Conservation (phyloP, 2,329 filamentous ascomycete genomes). For the Colletotrichum sp. region DNA sequence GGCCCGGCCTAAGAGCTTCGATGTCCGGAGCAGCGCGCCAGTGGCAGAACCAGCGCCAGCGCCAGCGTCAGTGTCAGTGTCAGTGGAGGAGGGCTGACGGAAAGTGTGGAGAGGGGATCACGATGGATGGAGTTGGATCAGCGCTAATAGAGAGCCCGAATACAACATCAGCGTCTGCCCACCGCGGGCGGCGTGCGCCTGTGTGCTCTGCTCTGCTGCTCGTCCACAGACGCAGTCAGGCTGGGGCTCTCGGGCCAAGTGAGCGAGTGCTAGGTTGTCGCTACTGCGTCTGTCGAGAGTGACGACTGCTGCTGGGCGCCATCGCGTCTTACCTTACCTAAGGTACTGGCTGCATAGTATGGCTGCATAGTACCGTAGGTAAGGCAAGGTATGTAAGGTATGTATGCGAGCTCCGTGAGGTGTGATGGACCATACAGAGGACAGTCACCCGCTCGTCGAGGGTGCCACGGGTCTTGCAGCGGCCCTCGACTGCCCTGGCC, state of each 20-base stretch:
- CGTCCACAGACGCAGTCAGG: background rate
- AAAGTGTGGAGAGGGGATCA: background rate
- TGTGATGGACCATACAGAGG: background rate
- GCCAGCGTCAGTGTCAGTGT: background rate
- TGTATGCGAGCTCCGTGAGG: background rate
- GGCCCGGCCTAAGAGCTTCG: background rate
- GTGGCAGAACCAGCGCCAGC: background rate
- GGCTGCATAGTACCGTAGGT: background rate
- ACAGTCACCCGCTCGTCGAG: background rate
- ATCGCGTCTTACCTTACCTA: background rate
- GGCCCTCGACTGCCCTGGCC: background rate
- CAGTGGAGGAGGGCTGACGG: background rate
- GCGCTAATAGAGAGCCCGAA: background rate
- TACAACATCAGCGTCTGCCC: background rate
- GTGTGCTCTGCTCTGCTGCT: background rate
- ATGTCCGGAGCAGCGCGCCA: background rate
- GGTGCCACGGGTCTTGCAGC: background rate
- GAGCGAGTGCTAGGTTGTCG: no score
- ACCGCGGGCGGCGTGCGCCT: background rate
- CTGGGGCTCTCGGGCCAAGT: background rate
- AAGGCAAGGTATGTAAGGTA: no score
- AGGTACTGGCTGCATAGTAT: background rate
- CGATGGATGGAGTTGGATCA: constrained; percentile 4
- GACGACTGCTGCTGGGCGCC: background rate
- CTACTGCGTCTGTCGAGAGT: background rate